These are phyloP conservation scores for Russula earlei DNA, from an alignment of 768 basidiomycete genomes.

Conservation along the genomic window DNA sequence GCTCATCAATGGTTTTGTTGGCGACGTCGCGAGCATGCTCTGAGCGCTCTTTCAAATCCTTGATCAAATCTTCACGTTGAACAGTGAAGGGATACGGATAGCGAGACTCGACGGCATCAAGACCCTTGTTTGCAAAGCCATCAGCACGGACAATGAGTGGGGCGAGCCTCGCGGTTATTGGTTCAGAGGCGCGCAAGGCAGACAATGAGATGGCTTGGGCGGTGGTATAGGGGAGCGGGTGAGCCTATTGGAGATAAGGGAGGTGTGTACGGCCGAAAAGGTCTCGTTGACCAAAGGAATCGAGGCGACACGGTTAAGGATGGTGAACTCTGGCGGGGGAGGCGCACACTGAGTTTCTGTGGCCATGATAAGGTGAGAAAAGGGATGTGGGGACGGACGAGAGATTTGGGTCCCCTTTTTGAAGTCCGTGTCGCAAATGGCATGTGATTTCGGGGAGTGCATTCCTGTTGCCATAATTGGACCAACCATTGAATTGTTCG, in stretches of 20 bases:
- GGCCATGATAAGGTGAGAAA: conserved; percentile 28
- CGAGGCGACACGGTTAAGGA: conserved; percentile 52
- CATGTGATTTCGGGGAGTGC: conserved; percentile 8
- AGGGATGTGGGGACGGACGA: neutral
- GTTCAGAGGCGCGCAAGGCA: conserved; percentile 41
- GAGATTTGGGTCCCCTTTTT: no score
- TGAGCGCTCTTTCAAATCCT: conserved; percentile 46
- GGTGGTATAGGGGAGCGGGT: conserved; percentile 58
- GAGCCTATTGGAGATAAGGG: conserved; percentile 48
- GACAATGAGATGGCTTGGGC: conserved; percentile 48
- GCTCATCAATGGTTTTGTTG: conserved; percentile 57
- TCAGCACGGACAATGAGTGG: conserved; percentile 59
- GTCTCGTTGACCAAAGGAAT: conserved; percentile 67
- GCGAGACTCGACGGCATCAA: conserved; percentile 61
- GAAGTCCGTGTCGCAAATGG: neutral
- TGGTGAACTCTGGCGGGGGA: conserved; percentile 46
- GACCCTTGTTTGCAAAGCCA: conserved; percentile 60
- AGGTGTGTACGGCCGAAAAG: conserved; percentile 47
- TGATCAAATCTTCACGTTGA: conserved; percentile 60
- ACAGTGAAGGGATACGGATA: conserved; percentile 72
- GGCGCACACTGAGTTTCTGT: conserved; percentile 26
- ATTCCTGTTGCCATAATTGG: neutral
- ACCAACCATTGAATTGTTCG: neutral
- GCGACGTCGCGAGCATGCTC: conserved; percentile 48
- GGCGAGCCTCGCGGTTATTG: conserved; percentile 54